Evolutionary conservation across 2,329 filamentous ascomycete genomes (phyloP).

Genomic region (Passalora sequoiae): DNA sequence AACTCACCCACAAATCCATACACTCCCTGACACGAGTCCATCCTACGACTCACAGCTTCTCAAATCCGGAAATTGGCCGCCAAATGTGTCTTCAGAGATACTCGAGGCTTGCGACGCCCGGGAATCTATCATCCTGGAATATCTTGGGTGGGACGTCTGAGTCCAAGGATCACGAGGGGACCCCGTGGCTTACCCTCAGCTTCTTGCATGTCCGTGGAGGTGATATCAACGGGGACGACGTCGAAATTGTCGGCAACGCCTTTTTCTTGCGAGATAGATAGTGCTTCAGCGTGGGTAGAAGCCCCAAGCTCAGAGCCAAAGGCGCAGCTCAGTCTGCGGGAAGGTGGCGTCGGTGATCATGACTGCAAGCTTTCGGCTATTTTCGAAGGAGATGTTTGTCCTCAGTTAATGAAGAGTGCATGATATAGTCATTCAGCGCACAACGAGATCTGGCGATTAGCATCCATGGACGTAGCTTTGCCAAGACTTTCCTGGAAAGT

Average conservation of each 20-base stretch:
- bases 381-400: too few relatives aligned
- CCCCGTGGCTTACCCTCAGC: conserved; percentile 14
- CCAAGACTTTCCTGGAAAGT: too few relatives aligned
- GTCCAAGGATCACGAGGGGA: conserved; percentile 13
- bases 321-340: too few relatives aligned
- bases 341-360: too few relatives aligned
- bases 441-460: too few relatives aligned
- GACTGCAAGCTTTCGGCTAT: too few relatives aligned
- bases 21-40: conserved; percentile 8
- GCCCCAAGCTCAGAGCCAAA: conserved; percentile 14
- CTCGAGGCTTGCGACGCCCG: conserved; percentile 15
- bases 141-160: conserved; percentile 1
- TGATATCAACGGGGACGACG: conserved; percentile 8
- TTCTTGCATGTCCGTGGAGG: conserved; percentile 6
- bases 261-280: conserved; percentile 17
- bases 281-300: conserved; percentile 14
- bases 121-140: conserved; percentile 12
- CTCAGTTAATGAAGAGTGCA: too few relatives aligned
- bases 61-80: conserved; percentile 8
- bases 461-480: too few relatives aligned
- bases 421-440: too few relatives aligned
- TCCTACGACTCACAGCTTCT: conserved; percentile 5
- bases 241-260: conserved; percentile 10
- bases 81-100: conserved; percentile 16
- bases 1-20: conserved; percentile 7